A percentile compares a stretch with the other conserved stretches of the same genome.
phyloP scores from a whole-genome alignment of 257 asterid species.

The Primulina eburnea region DNA sequence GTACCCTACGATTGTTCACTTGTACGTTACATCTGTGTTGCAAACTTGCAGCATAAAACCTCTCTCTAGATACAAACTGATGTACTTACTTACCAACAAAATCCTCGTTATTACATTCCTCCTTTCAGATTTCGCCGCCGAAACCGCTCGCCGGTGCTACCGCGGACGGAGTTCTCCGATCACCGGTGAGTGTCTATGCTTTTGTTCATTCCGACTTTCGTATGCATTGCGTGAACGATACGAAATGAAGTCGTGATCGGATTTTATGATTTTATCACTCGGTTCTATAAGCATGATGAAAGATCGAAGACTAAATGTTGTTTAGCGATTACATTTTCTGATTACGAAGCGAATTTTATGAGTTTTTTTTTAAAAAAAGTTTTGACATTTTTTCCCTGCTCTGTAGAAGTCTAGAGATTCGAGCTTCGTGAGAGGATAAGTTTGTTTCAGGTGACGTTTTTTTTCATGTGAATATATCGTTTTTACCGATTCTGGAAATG shows the following conservation, averaged over 20 bases:
- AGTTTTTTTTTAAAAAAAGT: too few relatives aligned
- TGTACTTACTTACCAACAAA: slow-evolving; percentile 12
- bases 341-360: too few relatives aligned
- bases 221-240: slow-evolving; percentile 11
- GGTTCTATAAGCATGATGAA: too few relatives aligned
- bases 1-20: slow-evolving; percentile 23
- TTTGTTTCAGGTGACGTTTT: too few relatives aligned
- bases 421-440: too few relatives aligned
- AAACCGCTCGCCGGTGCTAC: slow-evolving; percentile 24
- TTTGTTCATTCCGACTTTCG: slow-evolving; percentile 4
- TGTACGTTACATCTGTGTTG: slow-evolving; percentile 33
- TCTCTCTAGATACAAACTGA: slow-evolving; percentile 28
- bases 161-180: slow-evolving; percentile 32
- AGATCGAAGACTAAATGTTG: too few relatives aligned
- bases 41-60: slow-evolving; percentile 23
- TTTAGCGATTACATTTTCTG: too few relatives aligned
- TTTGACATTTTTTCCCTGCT: too few relatives aligned
- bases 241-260: neutral
- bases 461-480: too few relatives aligned
- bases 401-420: too few relatives aligned
- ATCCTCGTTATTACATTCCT: neutral
- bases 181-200: slow-evolving; percentile 30
- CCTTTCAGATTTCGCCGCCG: slow-evolving; percentile 16
- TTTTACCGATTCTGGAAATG: too few relatives aligned
- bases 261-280: too few relatives aligned